A percentile compares a stretch with the other conserved stretches of the same genome.
phyloP scores from a whole-genome alignment of 2,329 filamentous ascomycete genomes.

The Colletotrichum horii region DNA sequence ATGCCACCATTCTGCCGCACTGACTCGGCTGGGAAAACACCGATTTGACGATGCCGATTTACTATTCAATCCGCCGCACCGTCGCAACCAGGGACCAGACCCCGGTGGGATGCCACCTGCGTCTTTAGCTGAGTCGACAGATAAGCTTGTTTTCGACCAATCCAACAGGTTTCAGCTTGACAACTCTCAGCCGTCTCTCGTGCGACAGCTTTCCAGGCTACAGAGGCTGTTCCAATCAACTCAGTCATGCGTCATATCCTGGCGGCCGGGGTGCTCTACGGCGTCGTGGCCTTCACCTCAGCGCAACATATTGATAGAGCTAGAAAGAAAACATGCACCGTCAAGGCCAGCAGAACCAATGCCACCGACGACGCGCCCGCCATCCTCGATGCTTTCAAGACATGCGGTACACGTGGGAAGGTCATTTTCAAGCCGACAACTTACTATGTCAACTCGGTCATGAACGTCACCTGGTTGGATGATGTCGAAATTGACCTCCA shows the following conservation, averaged over 20 bases:
- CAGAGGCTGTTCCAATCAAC: background rate
- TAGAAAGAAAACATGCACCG: constrained; percentile 27
- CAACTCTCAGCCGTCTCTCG: background rate
- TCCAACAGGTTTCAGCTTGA: background rate
- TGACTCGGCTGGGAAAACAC: background rate
- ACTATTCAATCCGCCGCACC: background rate
- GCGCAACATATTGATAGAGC: background rate
- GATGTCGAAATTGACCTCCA: constrained; percentile 3
- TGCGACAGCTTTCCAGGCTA: background rate
- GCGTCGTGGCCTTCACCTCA: background rate
- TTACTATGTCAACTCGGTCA: constrained; percentile 33
- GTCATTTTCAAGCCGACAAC: constrained; percentile 34
- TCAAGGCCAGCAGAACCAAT: constrained; percentile 26
- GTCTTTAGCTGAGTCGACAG: background rate
- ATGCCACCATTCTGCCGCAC: background rate
- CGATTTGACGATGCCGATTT: constrained; percentile 2
- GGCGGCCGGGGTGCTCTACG: background rate
- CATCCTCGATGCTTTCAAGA: constrained; percentile 35
- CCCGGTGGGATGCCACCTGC: background rate
- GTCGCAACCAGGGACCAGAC: background rate
- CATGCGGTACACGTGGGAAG: constrained; percentile 30
- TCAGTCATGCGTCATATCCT: background rate
- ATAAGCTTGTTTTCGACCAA: background rate
- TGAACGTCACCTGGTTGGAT: background rate
- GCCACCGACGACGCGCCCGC: constrained; percentile 33